These are phyloP conservation scores for Ostreobium quekettii DNA, from an alignment of 139 green algal genomes.

Conservation along the genomic window DNA sequence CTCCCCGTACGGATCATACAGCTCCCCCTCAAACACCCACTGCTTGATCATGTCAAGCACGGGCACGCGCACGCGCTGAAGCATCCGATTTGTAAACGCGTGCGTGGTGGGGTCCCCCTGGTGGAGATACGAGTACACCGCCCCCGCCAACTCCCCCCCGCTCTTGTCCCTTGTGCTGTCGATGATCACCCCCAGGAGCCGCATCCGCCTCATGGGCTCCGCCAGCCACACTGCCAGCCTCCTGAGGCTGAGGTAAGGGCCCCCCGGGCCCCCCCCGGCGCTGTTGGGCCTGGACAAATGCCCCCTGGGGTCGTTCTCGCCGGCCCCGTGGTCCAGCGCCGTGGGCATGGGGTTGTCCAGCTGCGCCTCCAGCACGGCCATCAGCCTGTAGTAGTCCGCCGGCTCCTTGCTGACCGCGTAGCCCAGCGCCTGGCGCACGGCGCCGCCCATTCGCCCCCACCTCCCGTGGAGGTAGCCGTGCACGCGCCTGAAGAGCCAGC, in stretches of 20 bases:
- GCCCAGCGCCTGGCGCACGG: slow-evolving; percentile 59
- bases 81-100: background rate
- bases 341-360: slow-evolving; percentile 16
- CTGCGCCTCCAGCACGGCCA: slow-evolving; percentile 80
- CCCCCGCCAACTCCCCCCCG: slow-evolving; percentile 58
- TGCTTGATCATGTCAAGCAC: slow-evolving; percentile 68
- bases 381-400: slow-evolving; percentile 68
- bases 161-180: slow-evolving; percentile 35
- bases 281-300: background rate
- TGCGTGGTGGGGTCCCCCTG: slow-evolving; percentile 13
- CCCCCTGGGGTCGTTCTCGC: background rate
- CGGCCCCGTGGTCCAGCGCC: background rate
- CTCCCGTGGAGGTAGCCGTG: background rate
- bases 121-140: slow-evolving; percentile 52
- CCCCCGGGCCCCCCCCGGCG: background rate
- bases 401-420: slow-evolving; percentile 56
- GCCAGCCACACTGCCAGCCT: slow-evolving; percentile 76
- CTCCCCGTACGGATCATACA: slow-evolving; percentile 62
- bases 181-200: slow-evolving; percentile 62
- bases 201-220: slow-evolving; percentile 68
- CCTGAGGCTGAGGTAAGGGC: slow-evolving; percentile 63
- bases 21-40: slow-evolving; percentile 79
- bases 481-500: slow-evolving; percentile 56
- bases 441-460: slow-evolving; percentile 10
- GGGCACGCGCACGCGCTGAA: slow-evolving; percentile 51